Conservation (phyloP, 1,284 basidiomycete genomes). For the Cystobasidium sp. region DNA sequence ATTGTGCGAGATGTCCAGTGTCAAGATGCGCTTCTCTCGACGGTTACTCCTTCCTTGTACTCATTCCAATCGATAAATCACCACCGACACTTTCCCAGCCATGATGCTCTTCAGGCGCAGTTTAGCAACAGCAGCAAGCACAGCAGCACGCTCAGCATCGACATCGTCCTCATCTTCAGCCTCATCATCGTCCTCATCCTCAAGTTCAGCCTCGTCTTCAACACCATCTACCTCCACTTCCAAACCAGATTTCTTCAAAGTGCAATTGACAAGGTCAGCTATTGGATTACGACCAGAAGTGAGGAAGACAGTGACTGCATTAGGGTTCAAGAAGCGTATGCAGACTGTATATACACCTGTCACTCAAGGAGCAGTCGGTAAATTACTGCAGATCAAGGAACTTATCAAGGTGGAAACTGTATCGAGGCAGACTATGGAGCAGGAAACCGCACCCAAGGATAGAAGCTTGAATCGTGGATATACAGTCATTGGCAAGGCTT, state of each 20-base stretch:
- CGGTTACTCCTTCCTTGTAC: neutral
- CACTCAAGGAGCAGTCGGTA: conserved; percentile 73
- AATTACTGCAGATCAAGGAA: conserved; percentile 81
- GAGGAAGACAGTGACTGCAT: conserved; percentile 72
- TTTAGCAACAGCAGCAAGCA: conserved; percentile 21
- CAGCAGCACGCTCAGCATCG: neutral
- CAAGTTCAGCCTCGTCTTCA: conserved; percentile 7
- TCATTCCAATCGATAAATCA: conserved; percentile 5
- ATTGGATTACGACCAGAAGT: conserved; percentile 75
- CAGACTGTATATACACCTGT: conserved; percentile 80
- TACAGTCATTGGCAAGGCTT: conserved; percentile 60
- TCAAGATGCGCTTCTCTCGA: neutral
- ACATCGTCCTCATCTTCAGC: neutral
- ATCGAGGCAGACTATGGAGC: conserved; percentile 66
- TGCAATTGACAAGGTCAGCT: conserved; percentile 78
- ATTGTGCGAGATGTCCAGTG: neutral
- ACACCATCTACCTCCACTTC: neutral
- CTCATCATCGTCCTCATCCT: neutral
- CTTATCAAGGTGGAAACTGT: conserved; percentile 84
- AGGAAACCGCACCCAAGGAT: conserved; percentile 68
- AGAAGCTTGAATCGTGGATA: conserved; percentile 70
- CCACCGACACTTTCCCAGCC: neutral
- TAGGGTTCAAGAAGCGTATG: conserved; percentile 76
- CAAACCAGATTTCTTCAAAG: conserved; percentile 73
- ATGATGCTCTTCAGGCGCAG: conserved; percentile 5